Conservation (phyloP, 306 rosid species). For the Ormosia semicastrata region DNA sequence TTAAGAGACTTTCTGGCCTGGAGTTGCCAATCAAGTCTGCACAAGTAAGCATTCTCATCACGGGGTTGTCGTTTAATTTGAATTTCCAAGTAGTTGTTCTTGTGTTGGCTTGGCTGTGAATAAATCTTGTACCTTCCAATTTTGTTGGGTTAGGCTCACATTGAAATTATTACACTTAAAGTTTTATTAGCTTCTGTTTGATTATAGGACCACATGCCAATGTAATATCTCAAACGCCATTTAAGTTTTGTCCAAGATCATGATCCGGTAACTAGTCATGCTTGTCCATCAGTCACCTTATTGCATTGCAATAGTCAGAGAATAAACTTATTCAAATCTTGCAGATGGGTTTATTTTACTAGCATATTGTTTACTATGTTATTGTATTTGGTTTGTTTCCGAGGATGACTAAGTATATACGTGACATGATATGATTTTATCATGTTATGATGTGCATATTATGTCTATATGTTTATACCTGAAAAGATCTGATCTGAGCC, state of each 20-base stretch:
- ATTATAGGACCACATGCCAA: background rate
- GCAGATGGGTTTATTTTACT: background rate
- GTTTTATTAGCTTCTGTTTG: background rate
- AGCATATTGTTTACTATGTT: background rate
- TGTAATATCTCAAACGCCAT: background rate
- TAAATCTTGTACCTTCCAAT: background rate
- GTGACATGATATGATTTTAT: background rate
- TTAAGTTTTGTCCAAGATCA: background rate
- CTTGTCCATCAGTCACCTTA: background rate
- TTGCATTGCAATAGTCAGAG: background rate
- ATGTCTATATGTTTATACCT: background rate
- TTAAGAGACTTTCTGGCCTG: slow-evolving; percentile 70
- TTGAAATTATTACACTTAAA: background rate
- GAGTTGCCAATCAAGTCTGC: slow-evolving; percentile 80
- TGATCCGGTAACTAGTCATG: background rate
- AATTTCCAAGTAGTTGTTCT: background rate
- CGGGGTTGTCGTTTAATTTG: background rate
- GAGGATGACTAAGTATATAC: slow-evolving; percentile 10
- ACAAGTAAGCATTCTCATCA: slow-evolving; percentile 47
- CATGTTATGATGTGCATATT: background rate
- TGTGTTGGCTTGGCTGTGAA: background rate
- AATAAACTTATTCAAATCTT: slow-evolving; percentile 3
- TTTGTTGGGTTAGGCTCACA: background rate
- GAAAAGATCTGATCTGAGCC: background rate
- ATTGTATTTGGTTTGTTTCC: background rate